Evolutionary conservation across 257 asterid species (phyloP), one percentile per base, ranked within the genome.

Genomic region (Fraxinus anomala): DNA sequence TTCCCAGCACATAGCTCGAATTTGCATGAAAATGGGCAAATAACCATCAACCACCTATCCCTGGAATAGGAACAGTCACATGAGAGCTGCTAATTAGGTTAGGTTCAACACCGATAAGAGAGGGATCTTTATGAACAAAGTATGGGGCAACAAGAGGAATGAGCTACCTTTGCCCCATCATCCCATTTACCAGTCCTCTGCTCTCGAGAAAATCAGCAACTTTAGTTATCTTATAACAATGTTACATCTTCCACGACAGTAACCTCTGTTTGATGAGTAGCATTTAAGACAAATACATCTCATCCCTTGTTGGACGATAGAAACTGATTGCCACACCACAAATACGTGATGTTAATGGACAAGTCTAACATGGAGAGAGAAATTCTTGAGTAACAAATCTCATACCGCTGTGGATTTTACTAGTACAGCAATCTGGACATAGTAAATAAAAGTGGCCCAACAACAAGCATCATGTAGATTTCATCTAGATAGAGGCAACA

Each of bases 361-460:
- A 40, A 40, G 47, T 40, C 2, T 40, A 40, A 10, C 47, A 40
- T 40, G 24, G n/a, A 34, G 6, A 9, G 49, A 2, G 31, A 65
- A 65, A 76, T 40, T 23, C 65, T 54, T 72, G 19, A 14, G 26
- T 24, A 19, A 76, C 2, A 61, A 61, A 37, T 30, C 31, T 49
- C 67, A 12, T 72, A n/a, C 56, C 21, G 19, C 23, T 16, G 63
- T 16, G 4, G 37, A 72, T 68, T 44, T 28, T 56, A 63, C 74
- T 74, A 74, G 80, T 72, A 74, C 17, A 11, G 36, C 36, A 21
- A 37, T 37, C 72, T 73, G 5, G 31, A 70, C 21, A 77, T 72
- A 24, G 51, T 33, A 10, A 36, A 63, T n/a, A 39, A 47, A 67
- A 70, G 42, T 19, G 31, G 56, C 69, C 26, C 6, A 16, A 9